A percentile compares a stretch with the other conserved stretches of the same genome.
These are phyloP conservation scores for Oehlia diaphana DNA, from an alignment of 192 early-diverging fungal genomes.

Conservation along the genomic window DNA sequence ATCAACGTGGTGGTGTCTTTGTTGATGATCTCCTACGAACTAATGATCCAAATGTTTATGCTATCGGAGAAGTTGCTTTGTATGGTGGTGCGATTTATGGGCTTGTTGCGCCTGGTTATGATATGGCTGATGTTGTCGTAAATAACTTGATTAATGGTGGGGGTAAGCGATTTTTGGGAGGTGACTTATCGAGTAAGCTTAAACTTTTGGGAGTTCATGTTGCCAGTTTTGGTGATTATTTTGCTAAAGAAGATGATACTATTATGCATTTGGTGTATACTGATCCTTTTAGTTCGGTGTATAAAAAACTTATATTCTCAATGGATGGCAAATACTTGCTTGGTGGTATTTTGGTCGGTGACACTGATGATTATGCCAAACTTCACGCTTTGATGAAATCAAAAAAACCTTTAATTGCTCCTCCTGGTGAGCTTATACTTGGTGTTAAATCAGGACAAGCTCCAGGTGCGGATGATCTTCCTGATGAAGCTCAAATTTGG, in stretches of 20 bases:
- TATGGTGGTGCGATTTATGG: slow-evolving; percentile 53
- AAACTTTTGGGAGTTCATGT: slow-evolving; percentile 71
- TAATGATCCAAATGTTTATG: slow-evolving; percentile 46
- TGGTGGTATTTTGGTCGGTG: slow-evolving; percentile 72
- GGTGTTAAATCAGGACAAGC: slow-evolving; percentile 39
- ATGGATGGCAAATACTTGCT: slow-evolving; percentile 63
- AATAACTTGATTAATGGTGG: slow-evolving; percentile 41
- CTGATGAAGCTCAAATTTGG: slow-evolving; percentile 69
- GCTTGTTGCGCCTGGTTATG: slow-evolving; percentile 65
- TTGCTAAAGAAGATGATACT: slow-evolving; percentile 40
- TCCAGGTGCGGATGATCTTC: slow-evolving; percentile 50
- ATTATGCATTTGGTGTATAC: slow-evolving; percentile 42
- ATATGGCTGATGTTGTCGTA: slow-evolving; percentile 70
- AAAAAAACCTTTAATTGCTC: slow-evolving; percentile 41
- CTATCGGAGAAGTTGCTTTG: slow-evolving; percentile 64
- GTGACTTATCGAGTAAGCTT: slow-evolving; percentile 70
- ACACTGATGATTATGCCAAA: slow-evolving; percentile 67
- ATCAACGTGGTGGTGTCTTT: slow-evolving; percentile 58
- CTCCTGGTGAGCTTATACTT: slow-evolving; percentile 60
- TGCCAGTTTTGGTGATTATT: slow-evolving; percentile 70
- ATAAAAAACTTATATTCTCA: slow-evolving; percentile 64
- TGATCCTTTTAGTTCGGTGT: slow-evolving; percentile 56
- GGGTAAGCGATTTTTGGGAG: slow-evolving; percentile 29
- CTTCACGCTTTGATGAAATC: slow-evolving; percentile 59
- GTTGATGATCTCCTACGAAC: slow-evolving; percentile 56